A percentile compares a stretch with the other conserved stretches of the same genome.
phyloP scores from a whole-genome alignment of 306 rosid genomes.

The Dryas octopetala region DNA sequence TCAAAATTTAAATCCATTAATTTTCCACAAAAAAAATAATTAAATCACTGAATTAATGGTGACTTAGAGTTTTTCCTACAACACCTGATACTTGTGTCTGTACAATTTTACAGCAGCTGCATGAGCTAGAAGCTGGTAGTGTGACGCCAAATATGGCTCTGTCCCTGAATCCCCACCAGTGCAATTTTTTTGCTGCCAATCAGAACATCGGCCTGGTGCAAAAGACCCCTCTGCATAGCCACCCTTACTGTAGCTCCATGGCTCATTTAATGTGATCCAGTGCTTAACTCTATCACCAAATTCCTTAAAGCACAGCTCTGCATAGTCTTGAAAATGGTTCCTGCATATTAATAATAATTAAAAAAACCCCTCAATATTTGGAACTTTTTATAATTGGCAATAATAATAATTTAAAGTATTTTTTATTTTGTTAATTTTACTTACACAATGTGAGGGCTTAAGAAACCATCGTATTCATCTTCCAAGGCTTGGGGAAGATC shows the following conservation, averaged over 20 bases:
- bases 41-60: too few relatives aligned
- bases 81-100: conserved; percentile 55
- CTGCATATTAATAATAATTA: conserved; percentile 18
- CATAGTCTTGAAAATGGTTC: conserved; percentile 32
- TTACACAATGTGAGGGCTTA: conserved; percentile 37
- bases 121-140: conserved; percentile 61
- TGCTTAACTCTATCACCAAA: conserved; percentile 46
- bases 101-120: conserved; percentile 51
- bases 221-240: conserved; percentile 31
- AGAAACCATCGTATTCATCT: conserved; percentile 37
- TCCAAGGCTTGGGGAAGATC: conserved; percentile 43
- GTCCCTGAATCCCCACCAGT: conserved; percentile 59
- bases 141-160: conserved; percentile 61
- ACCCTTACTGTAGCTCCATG: conserved; percentile 4
- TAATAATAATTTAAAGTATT: too few relatives aligned
- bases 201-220: conserved; percentile 47
- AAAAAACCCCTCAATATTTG: too few relatives aligned
- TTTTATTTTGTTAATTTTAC: background rate
- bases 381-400: too few relatives aligned
- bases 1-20: too few relatives aligned
- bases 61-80: too few relatives aligned
- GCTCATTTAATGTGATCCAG: conserved; percentile 54
- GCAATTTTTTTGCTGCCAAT: conserved; percentile 50
- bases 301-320: conserved; percentile 37
- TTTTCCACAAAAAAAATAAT: too few relatives aligned